These are phyloP conservation scores for Margaritispora aquatica DNA, from an alignment of 495 filamentous ascomycete species.

Conservation along the genomic window DNA sequence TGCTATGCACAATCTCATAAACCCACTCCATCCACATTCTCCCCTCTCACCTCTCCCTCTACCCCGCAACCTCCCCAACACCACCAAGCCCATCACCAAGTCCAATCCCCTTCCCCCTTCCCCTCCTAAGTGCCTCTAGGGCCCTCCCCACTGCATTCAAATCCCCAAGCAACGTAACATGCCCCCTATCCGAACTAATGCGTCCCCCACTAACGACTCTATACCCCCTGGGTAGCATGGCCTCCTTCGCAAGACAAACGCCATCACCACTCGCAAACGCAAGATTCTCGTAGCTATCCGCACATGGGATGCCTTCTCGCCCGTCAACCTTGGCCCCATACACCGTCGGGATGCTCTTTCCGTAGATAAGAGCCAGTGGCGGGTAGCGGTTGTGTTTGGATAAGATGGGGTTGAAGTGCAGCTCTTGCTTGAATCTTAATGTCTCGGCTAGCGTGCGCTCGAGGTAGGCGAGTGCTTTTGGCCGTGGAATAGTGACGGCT, in stretches of 20 bases:
- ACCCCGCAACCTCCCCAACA: not conserved
- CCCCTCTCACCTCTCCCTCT: not conserved
- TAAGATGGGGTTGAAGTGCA: conserved; percentile 52
- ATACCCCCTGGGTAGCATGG: conserved; percentile 83
- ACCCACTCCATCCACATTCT: too few relatives aligned
- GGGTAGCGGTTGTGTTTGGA: conserved; percentile 68
- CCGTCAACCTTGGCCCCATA: conserved; percentile 67
- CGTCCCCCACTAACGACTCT: conserved; percentile 60
- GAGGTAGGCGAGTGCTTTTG: conserved; percentile 56
- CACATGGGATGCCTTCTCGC: conserved; percentile 59
- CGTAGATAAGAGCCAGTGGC: conserved; percentile 79
- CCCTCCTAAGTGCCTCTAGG: conserved; percentile 57
- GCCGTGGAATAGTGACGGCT: conserved; percentile 25
- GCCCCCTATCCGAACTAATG: conserved; percentile 75
- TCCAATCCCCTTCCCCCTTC: conserved; percentile 65
- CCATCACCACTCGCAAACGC: conserved; percentile 86
- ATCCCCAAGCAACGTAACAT: conserved; percentile 82
- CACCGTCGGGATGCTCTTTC: conserved; percentile 80
- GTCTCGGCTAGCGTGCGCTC: conserved; percentile 65
- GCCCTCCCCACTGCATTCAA: conserved; percentile 74
- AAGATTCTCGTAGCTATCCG: conserved; percentile 81
- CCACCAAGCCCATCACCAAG: conserved; percentile 28
- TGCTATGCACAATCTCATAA: too few relatives aligned
- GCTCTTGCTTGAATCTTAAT: conserved; percentile 66
- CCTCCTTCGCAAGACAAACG: conserved; percentile 77